These are phyloP conservation scores for Litsea cubeba DNA, from an alignment of 164 flowering plant species.

Conservation along the genomic window DNA sequence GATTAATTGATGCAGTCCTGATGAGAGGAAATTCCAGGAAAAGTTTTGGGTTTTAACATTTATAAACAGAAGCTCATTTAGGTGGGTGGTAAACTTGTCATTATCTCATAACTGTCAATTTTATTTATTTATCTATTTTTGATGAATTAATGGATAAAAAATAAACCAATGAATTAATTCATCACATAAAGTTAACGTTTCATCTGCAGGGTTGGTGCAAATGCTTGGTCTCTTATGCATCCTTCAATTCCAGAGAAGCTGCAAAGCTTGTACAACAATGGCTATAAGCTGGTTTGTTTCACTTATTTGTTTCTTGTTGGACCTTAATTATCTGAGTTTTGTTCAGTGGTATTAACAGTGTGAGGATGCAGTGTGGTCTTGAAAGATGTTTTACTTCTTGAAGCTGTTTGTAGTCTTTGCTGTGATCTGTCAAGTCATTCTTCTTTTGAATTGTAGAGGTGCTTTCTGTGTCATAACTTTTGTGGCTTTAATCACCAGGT, in stretches of 20 bases:
- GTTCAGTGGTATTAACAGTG: not conserved
- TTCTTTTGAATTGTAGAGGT: not conserved
- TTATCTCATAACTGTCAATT: too few relatives aligned
- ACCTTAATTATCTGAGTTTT: not conserved
- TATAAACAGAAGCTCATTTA: too few relatives aligned
- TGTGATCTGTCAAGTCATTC: not conserved
- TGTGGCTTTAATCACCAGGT: slow-evolving; percentile 40
- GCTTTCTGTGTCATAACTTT: slow-evolving; percentile 1
- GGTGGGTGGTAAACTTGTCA: too few relatives aligned
- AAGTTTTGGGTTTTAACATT: too few relatives aligned
- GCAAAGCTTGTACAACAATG: slow-evolving; percentile 67
- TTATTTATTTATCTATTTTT: too few relatives aligned
- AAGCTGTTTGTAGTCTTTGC: not conserved
- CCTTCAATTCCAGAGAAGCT: slow-evolving; percentile 82
- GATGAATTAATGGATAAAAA: not conserved
- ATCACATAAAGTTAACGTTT: slow-evolving; percentile 1
- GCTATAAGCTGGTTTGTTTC: slow-evolving; percentile 78
- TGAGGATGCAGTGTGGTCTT: not conserved
- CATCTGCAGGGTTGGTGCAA: slow-evolving; percentile 65
- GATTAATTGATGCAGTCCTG: too few relatives aligned
- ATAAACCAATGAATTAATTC: not conserved
- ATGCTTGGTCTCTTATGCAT: slow-evolving; percentile 94
- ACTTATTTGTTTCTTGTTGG: not conserved
- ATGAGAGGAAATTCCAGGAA: too few relatives aligned
- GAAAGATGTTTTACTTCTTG: not conserved